phyloP scores from a whole-genome alignment of 257 asterid species.

The Ballota nigra region DNA sequence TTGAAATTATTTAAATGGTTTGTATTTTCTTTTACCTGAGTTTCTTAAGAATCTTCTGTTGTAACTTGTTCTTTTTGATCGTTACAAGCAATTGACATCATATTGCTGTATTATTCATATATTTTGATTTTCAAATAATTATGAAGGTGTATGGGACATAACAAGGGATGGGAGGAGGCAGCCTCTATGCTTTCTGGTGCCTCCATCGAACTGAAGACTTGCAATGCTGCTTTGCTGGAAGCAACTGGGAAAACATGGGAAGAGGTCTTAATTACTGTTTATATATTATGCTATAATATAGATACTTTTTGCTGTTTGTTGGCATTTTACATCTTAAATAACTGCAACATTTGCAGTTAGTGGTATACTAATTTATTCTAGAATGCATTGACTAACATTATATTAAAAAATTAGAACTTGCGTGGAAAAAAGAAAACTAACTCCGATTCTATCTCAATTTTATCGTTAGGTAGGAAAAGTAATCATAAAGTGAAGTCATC shows the following conservation, averaged over 20 bases:
- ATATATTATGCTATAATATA: slow-evolving; percentile 1
- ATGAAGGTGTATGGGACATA: slow-evolving; percentile 99
- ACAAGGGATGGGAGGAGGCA: slow-evolving; percentile 97
- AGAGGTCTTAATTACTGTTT: slow-evolving; percentile 49
- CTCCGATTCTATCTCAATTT: neutral
- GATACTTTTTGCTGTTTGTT: neutral
- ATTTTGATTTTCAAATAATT: slow-evolving; percentile 13
- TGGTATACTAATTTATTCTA: neutral
- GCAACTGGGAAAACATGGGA: slow-evolving; percentile 88
- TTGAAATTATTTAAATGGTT: neutral
- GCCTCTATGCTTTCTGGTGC: slow-evolving; percentile 85
- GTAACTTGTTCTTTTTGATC: neutral
- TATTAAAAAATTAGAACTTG: neutral
- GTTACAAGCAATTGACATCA: neutral
- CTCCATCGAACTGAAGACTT: slow-evolving; percentile 70
- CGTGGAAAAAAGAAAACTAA: neutral
- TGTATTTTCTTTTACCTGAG: neutral
- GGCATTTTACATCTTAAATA: neutral
- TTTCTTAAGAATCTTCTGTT: neutral
- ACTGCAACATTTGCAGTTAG: slow-evolving; percentile 1
- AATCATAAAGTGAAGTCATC: neutral
- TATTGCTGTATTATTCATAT: neutral
- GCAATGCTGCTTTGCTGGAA: slow-evolving; percentile 95
- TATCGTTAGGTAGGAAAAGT: neutral
- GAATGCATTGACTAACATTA: neutral